Evolutionary conservation across 306 rosid genomes (phyloP).

Genomic region (Vigna mungo): DNA sequence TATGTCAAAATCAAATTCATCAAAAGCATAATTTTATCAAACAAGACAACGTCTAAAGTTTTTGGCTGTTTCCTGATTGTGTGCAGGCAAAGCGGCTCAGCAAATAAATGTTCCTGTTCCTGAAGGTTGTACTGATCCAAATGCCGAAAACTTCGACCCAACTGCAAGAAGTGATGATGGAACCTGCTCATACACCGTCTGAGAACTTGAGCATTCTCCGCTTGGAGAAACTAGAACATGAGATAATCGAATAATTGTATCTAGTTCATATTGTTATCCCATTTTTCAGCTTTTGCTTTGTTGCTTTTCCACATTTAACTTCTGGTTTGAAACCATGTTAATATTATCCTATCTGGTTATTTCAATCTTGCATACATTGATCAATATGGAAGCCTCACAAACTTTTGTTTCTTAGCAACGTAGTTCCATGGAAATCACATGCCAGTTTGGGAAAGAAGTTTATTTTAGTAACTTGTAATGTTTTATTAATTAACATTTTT

Average conservation of each 20-base stretch:
- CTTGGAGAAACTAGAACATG: slow-evolving; percentile 39
- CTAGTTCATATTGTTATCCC: slow-evolving; percentile 44
- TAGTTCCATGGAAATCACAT: neutral
- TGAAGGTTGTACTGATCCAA: slow-evolving; percentile 78
- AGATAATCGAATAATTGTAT: slow-evolving; percentile 29
- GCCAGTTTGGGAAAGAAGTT: neutral
- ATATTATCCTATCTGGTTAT: neutral
- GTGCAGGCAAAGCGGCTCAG: slow-evolving; percentile 82
- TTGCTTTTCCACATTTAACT: neutral
- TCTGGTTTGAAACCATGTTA: neutral
- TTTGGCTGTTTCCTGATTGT: neutral
- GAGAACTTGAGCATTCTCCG: slow-evolving; percentile 42
- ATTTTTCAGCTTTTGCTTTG: neutral
- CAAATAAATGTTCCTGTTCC: slow-evolving; percentile 68
- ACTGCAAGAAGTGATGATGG: slow-evolving; percentile 92
- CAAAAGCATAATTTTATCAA: neutral
- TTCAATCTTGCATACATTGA: neutral
- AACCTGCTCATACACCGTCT: slow-evolving; percentile 59
- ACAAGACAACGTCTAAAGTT: neutral
- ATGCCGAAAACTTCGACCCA: slow-evolving; percentile 72
- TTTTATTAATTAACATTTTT: too few relatives aligned
- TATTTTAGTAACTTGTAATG: neutral
- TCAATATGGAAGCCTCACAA: neutral
- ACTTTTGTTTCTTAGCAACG: neutral
- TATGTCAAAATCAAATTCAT: slow-evolving; percentile 6